Evolutionary conservation across 768 basidiomycete genomes (phyloP).

Genomic region (Amanita pseudoporphyria): DNA sequence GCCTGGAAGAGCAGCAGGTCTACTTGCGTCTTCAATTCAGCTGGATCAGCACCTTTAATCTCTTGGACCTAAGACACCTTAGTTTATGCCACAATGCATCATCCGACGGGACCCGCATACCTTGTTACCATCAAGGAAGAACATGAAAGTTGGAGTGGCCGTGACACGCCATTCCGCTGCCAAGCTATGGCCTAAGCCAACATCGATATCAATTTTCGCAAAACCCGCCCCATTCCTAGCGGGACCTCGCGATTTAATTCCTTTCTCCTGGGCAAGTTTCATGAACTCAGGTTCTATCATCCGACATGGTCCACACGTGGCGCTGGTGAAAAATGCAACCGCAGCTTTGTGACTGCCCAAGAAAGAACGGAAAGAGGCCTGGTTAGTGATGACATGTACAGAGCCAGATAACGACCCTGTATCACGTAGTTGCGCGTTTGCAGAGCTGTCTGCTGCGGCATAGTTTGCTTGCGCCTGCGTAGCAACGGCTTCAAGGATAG

Average conservation of each 20-base stretch:
- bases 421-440: constrained; percentile 22
- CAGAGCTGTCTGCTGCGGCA: constrained; percentile 13
- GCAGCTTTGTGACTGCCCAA: constrained; percentile 60
- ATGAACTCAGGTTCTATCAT: constrained; percentile 84
- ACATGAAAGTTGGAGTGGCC: constrained; percentile 84
- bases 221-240: constrained; percentile 55
- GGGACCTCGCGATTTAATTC: constrained; percentile 10
- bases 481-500: constrained; percentile 49
- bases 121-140: constrained; percentile 73
- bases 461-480: constrained; percentile 31
- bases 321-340: constrained; percentile 74
- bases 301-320: constrained; percentile 68
- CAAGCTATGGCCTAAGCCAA: constrained; percentile 52
- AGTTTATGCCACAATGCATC: background rate
- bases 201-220: constrained; percentile 73
- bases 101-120: constrained; percentile 25
- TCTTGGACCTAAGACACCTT: constrained; percentile 43
- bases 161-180: constrained; percentile 55
- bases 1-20: constrained; percentile 68
- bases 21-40: constrained; percentile 63
- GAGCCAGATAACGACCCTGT: constrained; percentile 48
- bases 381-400: constrained; percentile 66
- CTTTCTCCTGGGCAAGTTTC: constrained; percentile 58
- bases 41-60: constrained; percentile 60
- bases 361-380: constrained; percentile 58